phyloP scores from a whole-genome alignment of 176 grass and related monocot species.

The Rhynchospora breviuscula region DNA sequence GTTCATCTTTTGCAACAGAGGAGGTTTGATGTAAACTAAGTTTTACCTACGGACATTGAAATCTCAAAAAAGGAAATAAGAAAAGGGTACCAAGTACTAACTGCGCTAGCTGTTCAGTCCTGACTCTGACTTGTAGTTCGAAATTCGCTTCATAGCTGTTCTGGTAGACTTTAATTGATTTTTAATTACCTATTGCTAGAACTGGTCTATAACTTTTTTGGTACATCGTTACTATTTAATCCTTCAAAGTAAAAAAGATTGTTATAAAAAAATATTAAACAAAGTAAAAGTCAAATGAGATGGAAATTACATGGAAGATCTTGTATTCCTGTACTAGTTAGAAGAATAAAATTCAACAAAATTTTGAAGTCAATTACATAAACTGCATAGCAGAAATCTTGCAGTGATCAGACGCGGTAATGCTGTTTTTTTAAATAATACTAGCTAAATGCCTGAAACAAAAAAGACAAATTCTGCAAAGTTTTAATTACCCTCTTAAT shows the following conservation, averaged over 20 bases:
- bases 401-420: not conserved
- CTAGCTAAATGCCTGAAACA: not conserved
- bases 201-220: not conserved
- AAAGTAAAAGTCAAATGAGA: not conserved
- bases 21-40: too few species aligned
- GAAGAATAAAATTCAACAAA: not conserved
- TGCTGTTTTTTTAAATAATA: not conserved
- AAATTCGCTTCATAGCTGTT: not conserved
- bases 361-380: not conserved
- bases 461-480: constrained; percentile 6
- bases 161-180: not conserved
- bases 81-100: too few species aligned
- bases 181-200: not conserved
- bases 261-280: not conserved
- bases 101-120: too few species aligned
- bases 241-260: not conserved
- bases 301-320: constrained; percentile 13
- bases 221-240: not conserved
- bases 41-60: too few species aligned
- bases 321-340: not conserved
- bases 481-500: constrained; percentile 19
- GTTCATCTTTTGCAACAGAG: too few species aligned
- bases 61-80: too few species aligned
- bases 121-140: not conserved
- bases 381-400: not conserved